Evolutionary conservation across 495 filamentous ascomycete species (phyloP).

Genomic region (Rusavskia elegans): DNA sequence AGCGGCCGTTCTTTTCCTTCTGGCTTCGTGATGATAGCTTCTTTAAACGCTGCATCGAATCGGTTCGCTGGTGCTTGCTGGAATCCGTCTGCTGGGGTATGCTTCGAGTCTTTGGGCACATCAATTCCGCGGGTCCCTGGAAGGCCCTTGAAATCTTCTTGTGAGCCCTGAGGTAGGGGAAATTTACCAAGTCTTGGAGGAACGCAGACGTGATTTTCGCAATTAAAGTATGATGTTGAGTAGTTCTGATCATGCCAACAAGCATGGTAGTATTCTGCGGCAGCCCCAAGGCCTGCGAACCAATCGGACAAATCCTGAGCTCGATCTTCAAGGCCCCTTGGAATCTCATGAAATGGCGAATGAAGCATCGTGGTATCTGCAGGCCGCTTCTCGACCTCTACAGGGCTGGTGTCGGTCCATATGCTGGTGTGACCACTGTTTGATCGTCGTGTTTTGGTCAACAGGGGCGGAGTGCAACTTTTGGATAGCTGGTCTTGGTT

Average conservation of each 20-base stretch:
- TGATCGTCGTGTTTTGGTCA: neutral
- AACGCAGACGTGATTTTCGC: slow-evolving; percentile 29
- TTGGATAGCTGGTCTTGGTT: neutral
- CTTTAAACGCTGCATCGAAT: slow-evolving; percentile 15
- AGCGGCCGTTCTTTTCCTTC: slow-evolving; percentile 3
- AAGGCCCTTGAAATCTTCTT: neutral
- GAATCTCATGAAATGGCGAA: neutral
- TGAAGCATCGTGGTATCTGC: neutral
- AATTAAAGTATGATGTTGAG: slow-evolving; percentile 32
- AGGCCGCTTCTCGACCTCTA: neutral
- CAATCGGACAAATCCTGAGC: neutral
- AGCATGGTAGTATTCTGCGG: slow-evolving; percentile 38
- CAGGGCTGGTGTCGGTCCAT: slow-evolving; percentile 11
- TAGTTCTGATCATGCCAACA: slow-evolving; percentile 35
- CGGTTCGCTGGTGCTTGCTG: slow-evolving; percentile 11
- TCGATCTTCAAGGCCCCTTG: neutral
- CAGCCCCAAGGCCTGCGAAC: slow-evolving; percentile 21
- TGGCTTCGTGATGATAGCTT: slow-evolving; percentile 9
- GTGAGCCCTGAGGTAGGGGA: neutral
- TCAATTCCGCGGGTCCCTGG: neutral
- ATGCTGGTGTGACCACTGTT: slow-evolving; percentile 14
- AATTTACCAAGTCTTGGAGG: neutral
- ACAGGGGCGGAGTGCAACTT: neutral
- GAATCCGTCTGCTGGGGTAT: slow-evolving; percentile 12
- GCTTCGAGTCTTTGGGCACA: neutral